Evolutionary conservation across 345 rosid genomes (phyloP), one percentile per base, ranked within the genome.

Genomic region (Moricandia moricandioides): DNA sequence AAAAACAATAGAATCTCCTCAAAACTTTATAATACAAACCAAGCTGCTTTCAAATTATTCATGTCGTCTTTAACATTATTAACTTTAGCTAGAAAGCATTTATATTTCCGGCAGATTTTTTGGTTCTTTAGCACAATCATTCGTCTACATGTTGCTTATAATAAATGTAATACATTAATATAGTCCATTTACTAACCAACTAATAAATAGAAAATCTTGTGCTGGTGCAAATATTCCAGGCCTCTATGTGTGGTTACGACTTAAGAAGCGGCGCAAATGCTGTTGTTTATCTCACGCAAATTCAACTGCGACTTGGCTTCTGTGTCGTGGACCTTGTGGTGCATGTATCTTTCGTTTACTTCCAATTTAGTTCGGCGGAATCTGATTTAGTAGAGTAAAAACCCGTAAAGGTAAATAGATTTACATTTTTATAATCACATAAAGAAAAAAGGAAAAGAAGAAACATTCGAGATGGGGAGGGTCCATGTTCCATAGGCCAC

Each of bases 321-420:
- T 59, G 31, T 39, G 63, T 55, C 8, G 62, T 61, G 55, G 55
- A 67, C 31, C 67, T 68, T 40, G 35, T 43, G 65, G 70, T 77
- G 65, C 71, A 63, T 70, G 75, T 45, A 77, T 43, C 75, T 62
- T 55, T 70, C 66, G 75, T 70, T 70, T 70, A 70, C 52, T 77
- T 77, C 71, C 54, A 77, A 43, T 1, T 63, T 55, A 63, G 12
- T 47, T 63, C 70, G 66, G 65, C 21, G 60, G 59, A 63, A 40
- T 70, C 49, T 63, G 27, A 13, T 13, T 3, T 47, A 1, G 12
- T 17, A 39, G 37, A 69, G 37, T 37, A 40, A 54, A 37, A 40
- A 13, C n/a, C 60, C 30, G 34, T 37, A 7, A 27, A 59, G 2
- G 61, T 62, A 51, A 52, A 61, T 52, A 58, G 55, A 75, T 75